A percentile compares a stretch with the other conserved stretches of the same genome.
These are phyloP conservation scores for Naganishia cerealis DNA, from an alignment of 1,284 basidiomycete species.

Conservation along the genomic window DNA sequence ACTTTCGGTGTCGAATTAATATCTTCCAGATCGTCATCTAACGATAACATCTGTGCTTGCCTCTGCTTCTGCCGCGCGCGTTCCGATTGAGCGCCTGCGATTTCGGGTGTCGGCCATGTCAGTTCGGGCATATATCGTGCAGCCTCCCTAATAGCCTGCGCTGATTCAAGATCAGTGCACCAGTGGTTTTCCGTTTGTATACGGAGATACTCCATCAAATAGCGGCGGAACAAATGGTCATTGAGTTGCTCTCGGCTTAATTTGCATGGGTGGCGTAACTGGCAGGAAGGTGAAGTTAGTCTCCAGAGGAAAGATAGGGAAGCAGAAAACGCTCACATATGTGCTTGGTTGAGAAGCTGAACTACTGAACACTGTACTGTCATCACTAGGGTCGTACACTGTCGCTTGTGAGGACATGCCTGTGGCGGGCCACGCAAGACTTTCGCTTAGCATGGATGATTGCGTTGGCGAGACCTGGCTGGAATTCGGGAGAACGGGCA, in stretches of 20 bases:
- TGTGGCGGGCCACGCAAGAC: neutral
- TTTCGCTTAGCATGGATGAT: neutral
- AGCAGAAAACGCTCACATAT: neutral
- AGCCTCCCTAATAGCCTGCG: constrained; percentile 8
- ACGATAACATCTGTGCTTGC: constrained; percentile 8
- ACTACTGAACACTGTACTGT: constrained; percentile 1
- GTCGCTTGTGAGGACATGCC: constrained; percentile 1
- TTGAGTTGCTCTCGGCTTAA: constrained; percentile 28
- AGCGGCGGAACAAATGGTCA: constrained; percentile 26
- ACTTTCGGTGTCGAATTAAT: constrained; percentile 27
- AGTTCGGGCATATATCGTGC: constrained; percentile 31
- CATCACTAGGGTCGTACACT: constrained; percentile 5
- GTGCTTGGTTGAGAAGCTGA: constrained; percentile 3
- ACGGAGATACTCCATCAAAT: constrained; percentile 29
- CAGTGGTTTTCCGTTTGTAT: constrained; percentile 25
- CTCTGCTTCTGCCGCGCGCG: constrained; percentile 10
- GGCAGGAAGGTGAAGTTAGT: neutral
- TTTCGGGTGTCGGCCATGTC: constrained; percentile 19
- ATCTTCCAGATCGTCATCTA: neutral
- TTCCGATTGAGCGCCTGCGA: constrained; percentile 4
- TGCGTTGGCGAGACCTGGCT: constrained; percentile 3
- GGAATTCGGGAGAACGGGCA: neutral
- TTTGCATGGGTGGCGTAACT: constrained; percentile 31
- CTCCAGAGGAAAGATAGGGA: neutral
- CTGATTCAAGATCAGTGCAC: constrained; percentile 26